phyloP scores from a whole-genome alignment of 768 basidiomycete genomes.

The Leucosporidium scottii region DNA sequence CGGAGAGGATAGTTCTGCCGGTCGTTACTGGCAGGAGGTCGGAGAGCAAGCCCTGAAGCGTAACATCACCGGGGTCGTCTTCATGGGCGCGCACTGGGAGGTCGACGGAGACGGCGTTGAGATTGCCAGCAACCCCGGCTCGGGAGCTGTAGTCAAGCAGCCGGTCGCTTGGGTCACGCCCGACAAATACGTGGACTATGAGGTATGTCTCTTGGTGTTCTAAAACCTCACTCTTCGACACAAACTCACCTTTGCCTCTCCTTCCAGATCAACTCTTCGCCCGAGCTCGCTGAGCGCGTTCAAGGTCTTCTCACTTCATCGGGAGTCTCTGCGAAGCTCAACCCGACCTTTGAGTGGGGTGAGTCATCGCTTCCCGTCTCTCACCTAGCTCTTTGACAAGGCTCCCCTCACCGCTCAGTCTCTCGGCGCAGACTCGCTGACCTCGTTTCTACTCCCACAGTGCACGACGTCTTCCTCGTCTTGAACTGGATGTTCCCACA shows the following conservation, averaged over 20 bases:
- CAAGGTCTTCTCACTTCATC: background rate
- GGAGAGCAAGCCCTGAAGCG: constrained; percentile 22
- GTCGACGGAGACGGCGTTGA: constrained; percentile 13
- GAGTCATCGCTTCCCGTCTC: background rate
- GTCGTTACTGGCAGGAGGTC: constrained; percentile 25
- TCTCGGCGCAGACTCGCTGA: background rate
- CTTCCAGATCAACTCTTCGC: background rate
- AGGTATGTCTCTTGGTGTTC: background rate
- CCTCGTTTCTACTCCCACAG: background rate
- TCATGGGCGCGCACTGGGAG: constrained; percentile 34
- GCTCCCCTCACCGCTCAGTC: too few species aligned
- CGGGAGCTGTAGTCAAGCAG: constrained; percentile 24
- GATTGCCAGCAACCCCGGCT: constrained; percentile 19
- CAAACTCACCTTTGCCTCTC: too few species aligned
- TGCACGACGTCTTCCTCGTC: constrained; percentile 16
- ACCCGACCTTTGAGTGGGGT: constrained; percentile 27
- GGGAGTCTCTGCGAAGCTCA: constrained; percentile 23
- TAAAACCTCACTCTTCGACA: background rate
- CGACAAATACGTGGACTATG: constrained; percentile 18
- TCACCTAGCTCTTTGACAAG: too few species aligned
- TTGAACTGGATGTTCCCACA: constrained; percentile 32
- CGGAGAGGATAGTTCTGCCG: constrained; percentile 20
- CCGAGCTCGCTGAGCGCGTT: background rate
- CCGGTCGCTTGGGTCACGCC: constrained; percentile 32
- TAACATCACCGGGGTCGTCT: constrained; percentile 21